Evolutionary conservation across 139 green algal genomes (phyloP).

Genomic region (Chlorella vulgaris): DNA sequence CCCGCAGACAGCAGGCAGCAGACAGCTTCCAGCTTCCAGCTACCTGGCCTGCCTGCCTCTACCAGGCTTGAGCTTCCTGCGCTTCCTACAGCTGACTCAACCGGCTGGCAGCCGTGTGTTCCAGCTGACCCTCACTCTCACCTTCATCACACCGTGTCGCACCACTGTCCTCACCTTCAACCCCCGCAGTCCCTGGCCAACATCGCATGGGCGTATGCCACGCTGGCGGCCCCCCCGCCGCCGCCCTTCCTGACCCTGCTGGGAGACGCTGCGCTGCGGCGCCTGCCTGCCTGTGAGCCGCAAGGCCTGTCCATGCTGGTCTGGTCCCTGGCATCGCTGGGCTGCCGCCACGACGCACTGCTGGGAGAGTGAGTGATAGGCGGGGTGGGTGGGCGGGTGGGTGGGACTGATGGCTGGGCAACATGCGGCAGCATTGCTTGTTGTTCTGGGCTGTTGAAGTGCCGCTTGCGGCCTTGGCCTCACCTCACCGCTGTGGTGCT

Average conservation of each 20-base stretch:
- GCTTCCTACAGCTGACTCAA: neutral
- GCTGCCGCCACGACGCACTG: conserved; percentile 23
- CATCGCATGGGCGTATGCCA: conserved; percentile 36
- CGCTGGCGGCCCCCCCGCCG: conserved; percentile 22
- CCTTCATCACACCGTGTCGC: neutral
- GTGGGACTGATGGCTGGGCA: too few species aligned
- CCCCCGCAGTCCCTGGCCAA: conserved; percentile 20
- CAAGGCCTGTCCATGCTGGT: conserved; percentile 38
- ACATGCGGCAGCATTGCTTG: too few species aligned
- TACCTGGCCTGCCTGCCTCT: too few species aligned
- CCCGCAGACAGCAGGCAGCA: too few species aligned
- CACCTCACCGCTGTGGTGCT: neutral
- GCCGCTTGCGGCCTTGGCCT: neutral
- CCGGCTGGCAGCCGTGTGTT: neutral
- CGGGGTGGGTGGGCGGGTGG: neutral
- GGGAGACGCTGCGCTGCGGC: neutral
- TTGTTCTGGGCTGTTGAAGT: neutral
- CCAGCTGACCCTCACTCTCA: neutral
- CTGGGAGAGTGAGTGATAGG: neutral
- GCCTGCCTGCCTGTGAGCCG: conserved; percentile 32
- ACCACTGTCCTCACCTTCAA: neutral
- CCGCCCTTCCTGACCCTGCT: conserved; percentile 23
- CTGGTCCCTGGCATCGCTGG: conserved; percentile 38
- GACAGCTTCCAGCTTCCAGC: neutral
- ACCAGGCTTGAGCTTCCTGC: too few species aligned